Conservation (phyloP, 1,139 yeast species). For the Candida tetrigidarum region DNA sequence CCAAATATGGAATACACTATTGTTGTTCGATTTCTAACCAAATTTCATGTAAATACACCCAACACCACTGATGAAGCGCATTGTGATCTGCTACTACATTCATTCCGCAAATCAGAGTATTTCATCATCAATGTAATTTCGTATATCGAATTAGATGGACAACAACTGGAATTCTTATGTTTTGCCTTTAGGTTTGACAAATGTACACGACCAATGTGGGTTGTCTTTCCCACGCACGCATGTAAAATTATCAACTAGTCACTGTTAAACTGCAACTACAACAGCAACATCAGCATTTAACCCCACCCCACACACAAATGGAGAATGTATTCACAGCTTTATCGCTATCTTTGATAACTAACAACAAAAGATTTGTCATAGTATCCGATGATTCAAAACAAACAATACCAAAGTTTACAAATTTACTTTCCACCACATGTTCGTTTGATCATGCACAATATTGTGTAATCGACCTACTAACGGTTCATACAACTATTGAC, state of each 20-base stretch:
- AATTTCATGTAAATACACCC: too few relatives aligned
- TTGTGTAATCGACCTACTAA: conserved; percentile 22
- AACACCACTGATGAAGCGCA: too few relatives aligned
- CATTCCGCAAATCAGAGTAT: too few relatives aligned
- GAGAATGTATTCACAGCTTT: conserved; percentile 29
- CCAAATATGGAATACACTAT: too few relatives aligned
- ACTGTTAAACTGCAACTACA: background rate
- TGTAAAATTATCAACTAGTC: too few relatives aligned
- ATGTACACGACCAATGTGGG: background rate
- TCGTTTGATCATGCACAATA: conserved; percentile 18
- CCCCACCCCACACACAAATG: conserved; percentile 20
- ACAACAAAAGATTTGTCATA: conserved; percentile 27
- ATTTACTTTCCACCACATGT: conserved; percentile 12
- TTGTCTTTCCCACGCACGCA: too few relatives aligned
- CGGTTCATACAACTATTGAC: conserved; percentile 16
- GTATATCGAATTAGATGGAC: too few relatives aligned
- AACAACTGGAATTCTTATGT: background rate
- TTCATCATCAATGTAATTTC: too few relatives aligned
- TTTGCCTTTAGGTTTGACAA: background rate
- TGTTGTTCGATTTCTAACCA: too few relatives aligned
- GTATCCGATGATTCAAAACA: conserved; percentile 19
- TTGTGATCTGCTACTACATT: too few relatives aligned
- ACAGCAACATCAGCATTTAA: background rate
- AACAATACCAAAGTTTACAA: conserved; percentile 13
- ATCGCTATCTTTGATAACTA: conserved; percentile 27